Base-by-base conservation (phyloP, 768 basidiomycete species). In the Russula earlei region DNA sequence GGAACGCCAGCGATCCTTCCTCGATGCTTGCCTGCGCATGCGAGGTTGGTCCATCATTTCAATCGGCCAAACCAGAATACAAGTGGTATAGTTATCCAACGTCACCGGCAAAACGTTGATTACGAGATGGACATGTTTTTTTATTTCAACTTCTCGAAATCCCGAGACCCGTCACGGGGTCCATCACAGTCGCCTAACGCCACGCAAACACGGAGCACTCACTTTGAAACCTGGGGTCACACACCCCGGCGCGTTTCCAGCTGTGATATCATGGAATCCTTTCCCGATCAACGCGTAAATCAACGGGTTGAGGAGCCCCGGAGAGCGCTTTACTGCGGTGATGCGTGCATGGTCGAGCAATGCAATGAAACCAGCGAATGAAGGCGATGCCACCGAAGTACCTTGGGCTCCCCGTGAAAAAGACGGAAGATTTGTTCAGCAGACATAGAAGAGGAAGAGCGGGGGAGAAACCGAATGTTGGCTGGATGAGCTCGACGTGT, bases 261-360 rank as follows among this genome's bases (percentile, higher is more conserved):
- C 51, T 5, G 9, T 79, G 61, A 85, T 77, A 60, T 86, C 84
- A 53, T 81, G 83, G 52, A 85, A 70, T 64, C 70, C 75, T 8
- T 48, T 40, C 6, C 63, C 50, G 5, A 71, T 71, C 17, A 60
- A 64, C n/a, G 66, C 65, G 64, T 86, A 85, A 2, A 85, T 52
- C 45, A 82, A 70, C 2, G 82, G 84, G 66, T 85, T 85, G 57
- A 87, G 69, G 68, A 85, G 84, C 0, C 84, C 84, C n/a, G 86
- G 68, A 24, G 82, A 54, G 10, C 68, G 62, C 48, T 71, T 67
- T 0, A 71, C 69, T 0, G 69, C 70, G 2, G 68, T 67, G 24
- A 84, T 66, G 8, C 81, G 76, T 2, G 76, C 81, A 54, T 86
- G 83, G 50, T 86, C 85, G 49, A 68, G 42, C 10, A 68, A 58